Conservation (phyloP, 805 yeast genomes). For the Kodamaea restingae region DNA sequence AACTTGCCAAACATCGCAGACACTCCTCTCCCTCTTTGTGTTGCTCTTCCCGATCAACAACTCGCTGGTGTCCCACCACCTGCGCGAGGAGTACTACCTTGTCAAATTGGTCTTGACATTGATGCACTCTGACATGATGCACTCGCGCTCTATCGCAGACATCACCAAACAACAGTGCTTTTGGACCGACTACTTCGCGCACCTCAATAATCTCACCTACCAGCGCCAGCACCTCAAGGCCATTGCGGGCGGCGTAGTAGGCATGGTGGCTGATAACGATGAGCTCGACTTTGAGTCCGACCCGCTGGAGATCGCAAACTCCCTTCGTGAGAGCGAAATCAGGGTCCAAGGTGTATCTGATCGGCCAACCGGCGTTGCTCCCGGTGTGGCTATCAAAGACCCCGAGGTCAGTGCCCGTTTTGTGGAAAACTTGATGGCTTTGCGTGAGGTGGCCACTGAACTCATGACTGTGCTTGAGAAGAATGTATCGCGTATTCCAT, state of each 20-base stretch:
- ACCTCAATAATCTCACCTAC: constrained; percentile 44
- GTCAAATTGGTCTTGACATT: constrained; percentile 52
- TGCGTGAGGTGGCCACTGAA: constrained; percentile 68
- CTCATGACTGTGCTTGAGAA: constrained; percentile 51
- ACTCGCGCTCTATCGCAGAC: constrained; percentile 29
- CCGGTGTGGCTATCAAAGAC: constrained; percentile 74
- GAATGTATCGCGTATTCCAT: constrained; percentile 35
- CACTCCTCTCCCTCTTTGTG: constrained; percentile 18
- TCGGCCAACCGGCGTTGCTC: constrained; percentile 36
- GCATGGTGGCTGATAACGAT: constrained; percentile 40
- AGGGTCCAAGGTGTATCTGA: constrained; percentile 33
- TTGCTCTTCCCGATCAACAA: constrained; percentile 32
- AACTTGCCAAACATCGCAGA: no score
- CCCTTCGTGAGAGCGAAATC: constrained; percentile 36
- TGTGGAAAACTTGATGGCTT: constrained; percentile 64
- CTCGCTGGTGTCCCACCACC: constrained; percentile 29
- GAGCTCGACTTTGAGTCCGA: constrained; percentile 73
- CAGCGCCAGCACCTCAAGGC: constrained; percentile 45
- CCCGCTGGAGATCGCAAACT: constrained; percentile 56
- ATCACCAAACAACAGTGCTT: constrained; percentile 33
- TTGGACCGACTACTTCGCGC: constrained; percentile 45
- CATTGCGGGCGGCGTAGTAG: constrained; percentile 36
- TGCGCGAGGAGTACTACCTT: constrained; percentile 69
- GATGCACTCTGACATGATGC: constrained; percentile 39
- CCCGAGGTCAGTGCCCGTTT: constrained; percentile 67